Conservation (phyloP, 148 eudicot genomes). For the Fagopyrum homotropicum region DNA sequence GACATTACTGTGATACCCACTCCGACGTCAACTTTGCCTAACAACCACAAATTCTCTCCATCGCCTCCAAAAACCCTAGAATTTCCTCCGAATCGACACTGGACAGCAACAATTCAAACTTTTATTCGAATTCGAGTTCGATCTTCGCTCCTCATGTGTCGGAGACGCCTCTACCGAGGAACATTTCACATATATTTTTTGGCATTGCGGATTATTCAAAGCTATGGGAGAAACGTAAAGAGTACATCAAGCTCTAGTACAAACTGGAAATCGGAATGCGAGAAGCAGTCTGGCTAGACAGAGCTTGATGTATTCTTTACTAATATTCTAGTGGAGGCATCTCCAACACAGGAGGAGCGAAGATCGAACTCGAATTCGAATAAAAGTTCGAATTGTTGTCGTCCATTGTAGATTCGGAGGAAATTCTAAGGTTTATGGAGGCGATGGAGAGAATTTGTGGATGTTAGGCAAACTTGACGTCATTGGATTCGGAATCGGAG, state of each 20-base stretch:
- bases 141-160: neutral
- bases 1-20: slow-evolving; percentile 23
- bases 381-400: neutral
- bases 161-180: slow-evolving; percentile 19
- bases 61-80: neutral
- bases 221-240: slow-evolving; percentile 60
- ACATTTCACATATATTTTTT: slow-evolving; percentile 62
- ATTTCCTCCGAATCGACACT: neutral
- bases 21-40: slow-evolving; percentile 7
- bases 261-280: slow-evolving; percentile 38
- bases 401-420: neutral
- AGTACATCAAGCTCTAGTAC: slow-evolving; percentile 85
- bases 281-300: slow-evolving; percentile 68
- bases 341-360: neutral
- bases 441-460: neutral
- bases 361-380: neutral
- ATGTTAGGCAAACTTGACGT: slow-evolving; percentile 8
- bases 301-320: neutral
- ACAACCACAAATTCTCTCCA: neutral
- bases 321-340: neutral
- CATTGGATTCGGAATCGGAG: slow-evolving; percentile 6
- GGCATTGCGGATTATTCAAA: slow-evolving; percentile 81
- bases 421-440: neutral
- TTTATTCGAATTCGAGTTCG: neutral
- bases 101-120: neutral